Percentiles rank a stretch among this genome's conserved stretches.
These are phyloP conservation scores for Cetradonia linearis DNA, from an alignment of 495 filamentous ascomycete genomes.

Conservation along the genomic window DNA sequence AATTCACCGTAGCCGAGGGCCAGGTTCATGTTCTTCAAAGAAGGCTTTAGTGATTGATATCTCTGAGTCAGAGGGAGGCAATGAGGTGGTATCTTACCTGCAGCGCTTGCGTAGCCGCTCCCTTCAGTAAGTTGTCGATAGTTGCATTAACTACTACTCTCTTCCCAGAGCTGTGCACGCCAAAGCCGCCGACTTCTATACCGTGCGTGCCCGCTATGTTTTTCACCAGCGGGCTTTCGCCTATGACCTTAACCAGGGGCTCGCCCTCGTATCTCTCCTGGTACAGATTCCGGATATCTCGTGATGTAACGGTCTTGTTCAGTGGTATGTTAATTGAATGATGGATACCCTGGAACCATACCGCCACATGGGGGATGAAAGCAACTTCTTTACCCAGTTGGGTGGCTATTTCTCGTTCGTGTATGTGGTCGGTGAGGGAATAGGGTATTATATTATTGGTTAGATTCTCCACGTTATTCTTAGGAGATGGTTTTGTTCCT, in stretches of 20 bases:
- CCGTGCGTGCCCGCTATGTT: conserved; percentile 83
- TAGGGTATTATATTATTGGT: conserved; percentile 88
- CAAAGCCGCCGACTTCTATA: conserved; percentile 89
- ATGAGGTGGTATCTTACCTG: too few species aligned
- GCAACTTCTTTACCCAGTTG: conserved; percentile 71
- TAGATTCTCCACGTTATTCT: conserved; percentile 87
- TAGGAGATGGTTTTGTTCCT: conserved; percentile 87
- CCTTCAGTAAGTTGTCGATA: conserved; percentile 97
- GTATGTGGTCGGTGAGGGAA: conserved; percentile 88
- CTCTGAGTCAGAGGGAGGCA: too few species aligned
- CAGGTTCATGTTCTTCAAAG: conserved; percentile 79
- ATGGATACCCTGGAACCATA: conserved; percentile 96
- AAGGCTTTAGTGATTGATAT: too few species aligned
- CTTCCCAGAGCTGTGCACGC: conserved; percentile 77
- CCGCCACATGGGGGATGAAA: conserved; percentile 90
- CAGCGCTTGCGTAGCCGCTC: conserved; percentile 89
- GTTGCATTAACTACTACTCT: conserved; percentile 89
- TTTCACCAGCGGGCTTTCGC: conserved; percentile 82
- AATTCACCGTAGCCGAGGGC: conserved; percentile 88
- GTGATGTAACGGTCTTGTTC: conserved; percentile 68
- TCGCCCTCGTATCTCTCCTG: conserved; percentile 94
- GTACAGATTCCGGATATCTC: conserved; percentile 90
- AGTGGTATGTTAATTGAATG: conserved; percentile 88
- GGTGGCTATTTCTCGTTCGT: conserved; percentile 78
- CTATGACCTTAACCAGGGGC: conserved; percentile 82